These are phyloP conservation scores for Physcomitrium patens DNA, from an alignment of 225 moss, liverwort and hornwort species.

Conservation along the genomic window DNA sequence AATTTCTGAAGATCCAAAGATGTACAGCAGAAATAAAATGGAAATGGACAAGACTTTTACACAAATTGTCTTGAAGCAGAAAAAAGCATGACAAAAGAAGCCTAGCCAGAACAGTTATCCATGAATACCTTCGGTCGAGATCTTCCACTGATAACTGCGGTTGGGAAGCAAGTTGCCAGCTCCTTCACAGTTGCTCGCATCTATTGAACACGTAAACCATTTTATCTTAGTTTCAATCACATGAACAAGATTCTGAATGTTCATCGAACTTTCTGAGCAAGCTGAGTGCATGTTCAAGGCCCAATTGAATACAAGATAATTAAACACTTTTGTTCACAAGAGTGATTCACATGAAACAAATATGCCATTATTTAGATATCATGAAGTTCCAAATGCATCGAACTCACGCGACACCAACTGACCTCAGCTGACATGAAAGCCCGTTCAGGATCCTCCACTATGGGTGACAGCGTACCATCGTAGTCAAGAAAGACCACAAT, in stretches of 20 bases:
- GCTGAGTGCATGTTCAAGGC: not conserved
- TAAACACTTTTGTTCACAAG: no score
- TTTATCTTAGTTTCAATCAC: not conserved
- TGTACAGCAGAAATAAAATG: not conserved
- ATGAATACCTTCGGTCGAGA: slow-evolving; percentile 83
- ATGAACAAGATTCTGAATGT: not conserved
- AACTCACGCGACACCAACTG: not conserved
- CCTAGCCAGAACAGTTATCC: not conserved
- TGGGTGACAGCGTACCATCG: slow-evolving; percentile 95
- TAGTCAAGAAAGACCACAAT: slow-evolving; percentile 92
- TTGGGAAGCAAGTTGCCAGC: slow-evolving; percentile 84
- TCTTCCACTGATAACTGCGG: slow-evolving; percentile 92
- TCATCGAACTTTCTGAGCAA: not conserved
- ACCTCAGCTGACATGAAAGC: slow-evolving; percentile 95
- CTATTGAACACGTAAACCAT: slow-evolving; percentile 41
- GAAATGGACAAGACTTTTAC: not conserved
- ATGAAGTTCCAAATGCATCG: no score
- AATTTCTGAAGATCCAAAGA: slow-evolving; percentile 7
- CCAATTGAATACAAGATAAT: no score
- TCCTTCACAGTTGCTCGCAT: slow-evolving; percentile 95
- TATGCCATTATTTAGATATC: no score
- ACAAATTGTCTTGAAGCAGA: not conserved
- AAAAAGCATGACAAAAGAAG: not conserved
- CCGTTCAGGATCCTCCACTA: slow-evolving; percentile 93
- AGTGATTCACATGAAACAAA: no score